These are phyloP conservation scores for Leccinum pachyderme DNA, from an alignment of 1,284 basidiomycete species.

Conservation along the genomic window DNA sequence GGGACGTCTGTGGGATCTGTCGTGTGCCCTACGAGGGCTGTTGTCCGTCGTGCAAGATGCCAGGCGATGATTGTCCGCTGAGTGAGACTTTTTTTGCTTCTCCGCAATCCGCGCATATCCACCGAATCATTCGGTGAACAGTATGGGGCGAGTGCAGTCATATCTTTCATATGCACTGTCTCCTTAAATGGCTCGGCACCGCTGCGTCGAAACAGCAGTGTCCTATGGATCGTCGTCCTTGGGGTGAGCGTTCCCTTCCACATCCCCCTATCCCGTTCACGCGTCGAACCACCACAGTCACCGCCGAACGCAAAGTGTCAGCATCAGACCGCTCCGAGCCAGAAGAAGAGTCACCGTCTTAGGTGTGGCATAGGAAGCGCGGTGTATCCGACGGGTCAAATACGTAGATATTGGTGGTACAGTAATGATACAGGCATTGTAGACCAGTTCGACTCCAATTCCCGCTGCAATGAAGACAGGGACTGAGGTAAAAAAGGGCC, in stretches of 20 bases:
- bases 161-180: conserved; percentile 93
- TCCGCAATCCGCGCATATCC: too few species aligned
- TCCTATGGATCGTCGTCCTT: conserved; percentile 89
- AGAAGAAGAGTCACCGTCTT: neutral
- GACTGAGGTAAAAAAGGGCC: neutral
- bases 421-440: conserved; percentile 27
- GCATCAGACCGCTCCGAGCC: neutral
- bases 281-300: conserved; percentile 14
- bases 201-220: conserved; percentile 86
- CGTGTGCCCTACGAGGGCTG: conserved; percentile 88
- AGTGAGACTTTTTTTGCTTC: conserved; percentile 47
- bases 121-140: conserved; percentile 28
- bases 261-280: neutral
- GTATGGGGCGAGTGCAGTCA: conserved; percentile 97
- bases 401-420: conserved; percentile 22
- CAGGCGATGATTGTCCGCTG: conserved; percentile 94
- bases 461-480: conserved; percentile 1
- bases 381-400: neutral
- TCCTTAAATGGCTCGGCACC: conserved; percentile 91
- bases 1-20: conserved; percentile 93
- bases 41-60: conserved; percentile 91
- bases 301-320: conserved; percentile 29
- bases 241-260: conserved; percentile 62
- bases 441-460: conserved; percentile 13
- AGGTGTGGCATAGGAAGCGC: neutral